A percentile compares a stretch with the other conserved stretches of the same genome.
Evolutionary conservation across 2,329 filamentous ascomycete genomes (phyloP).

Genomic region (Fusarium nematophilum): DNA sequence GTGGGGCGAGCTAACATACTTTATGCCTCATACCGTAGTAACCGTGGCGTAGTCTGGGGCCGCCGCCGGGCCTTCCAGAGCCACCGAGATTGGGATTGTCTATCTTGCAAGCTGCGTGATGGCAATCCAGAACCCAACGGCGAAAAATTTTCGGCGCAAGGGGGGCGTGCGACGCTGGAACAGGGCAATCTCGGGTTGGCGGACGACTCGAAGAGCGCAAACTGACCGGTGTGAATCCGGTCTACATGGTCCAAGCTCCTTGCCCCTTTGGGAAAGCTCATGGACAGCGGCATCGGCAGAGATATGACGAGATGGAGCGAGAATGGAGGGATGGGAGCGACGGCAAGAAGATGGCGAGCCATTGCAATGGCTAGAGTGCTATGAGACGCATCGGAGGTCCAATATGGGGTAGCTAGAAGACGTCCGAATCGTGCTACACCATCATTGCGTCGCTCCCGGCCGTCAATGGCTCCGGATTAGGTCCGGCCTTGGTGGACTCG

Average conservation of each 20-base stretch:
- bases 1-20: too few relatives aligned
- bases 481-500: conserved; percentile 1
- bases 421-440: background rate
- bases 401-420: too few relatives aligned
- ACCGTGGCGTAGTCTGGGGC: conserved; percentile 30
- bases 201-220: conserved; percentile 8
- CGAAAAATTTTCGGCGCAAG: conserved; percentile 45
- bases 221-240: conserved; percentile 34
- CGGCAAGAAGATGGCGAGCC: conserved; percentile 4
- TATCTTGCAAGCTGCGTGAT: conserved; percentile 1
- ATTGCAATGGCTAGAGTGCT: conserved; percentile 21
- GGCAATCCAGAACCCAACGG: conserved; percentile 2
- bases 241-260: conserved; percentile 39
- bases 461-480: conserved; percentile 15
- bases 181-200: conserved; percentile 42
- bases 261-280: conserved; percentile 39
- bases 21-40: too few relatives aligned
- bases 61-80: conserved; percentile 25
- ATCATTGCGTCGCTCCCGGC: background rate
- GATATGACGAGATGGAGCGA: conserved; percentile 7
- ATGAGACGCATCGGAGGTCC: background rate
- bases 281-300: conserved; percentile 16
- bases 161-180: conserved; percentile 24
- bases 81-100: conserved; percentile 34
- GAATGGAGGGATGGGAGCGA: background rate